Conservation (phyloP, 345 rosid species). For the Dipteronia sinensis region DNA sequence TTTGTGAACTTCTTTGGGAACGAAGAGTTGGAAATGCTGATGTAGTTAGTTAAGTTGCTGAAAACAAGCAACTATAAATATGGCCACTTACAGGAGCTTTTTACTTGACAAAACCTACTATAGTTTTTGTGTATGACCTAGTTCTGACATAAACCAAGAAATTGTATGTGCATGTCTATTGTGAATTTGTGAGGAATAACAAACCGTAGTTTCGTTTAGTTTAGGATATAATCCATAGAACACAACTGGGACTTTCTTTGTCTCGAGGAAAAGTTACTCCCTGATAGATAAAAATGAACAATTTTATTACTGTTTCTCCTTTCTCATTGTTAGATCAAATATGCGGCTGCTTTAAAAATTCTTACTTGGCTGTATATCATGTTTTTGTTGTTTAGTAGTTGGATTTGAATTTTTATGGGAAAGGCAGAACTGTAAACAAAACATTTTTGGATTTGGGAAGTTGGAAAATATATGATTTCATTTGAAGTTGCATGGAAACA, state of each 20-base stretch:
- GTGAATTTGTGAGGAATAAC: not conserved
- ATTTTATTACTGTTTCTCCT: not conserved
- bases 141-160: not conserved
- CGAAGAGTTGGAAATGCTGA: slow-evolving; percentile 1
- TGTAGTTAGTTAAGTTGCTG: not conserved
- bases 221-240: not conserved
- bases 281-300: not conserved
- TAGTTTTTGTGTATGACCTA: not conserved
- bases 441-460: not conserved
- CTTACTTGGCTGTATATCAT: not conserved
- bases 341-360: not conserved
- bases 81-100: not conserved
- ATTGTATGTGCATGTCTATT: not conserved
- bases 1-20: not conserved
- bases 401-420: not conserved
- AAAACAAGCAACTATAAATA: not conserved
- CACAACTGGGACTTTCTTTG: not conserved
- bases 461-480: not conserved
- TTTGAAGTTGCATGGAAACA: not conserved
- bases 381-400: not conserved
- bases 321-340: not conserved
- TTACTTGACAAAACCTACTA: not conserved
- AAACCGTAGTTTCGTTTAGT: not conserved
- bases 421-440: not conserved
- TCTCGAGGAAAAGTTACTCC: not conserved